Evolutionary conservation across 495 filamentous ascomycete species (phyloP).

Genomic region (Xylaria longipes): DNA sequence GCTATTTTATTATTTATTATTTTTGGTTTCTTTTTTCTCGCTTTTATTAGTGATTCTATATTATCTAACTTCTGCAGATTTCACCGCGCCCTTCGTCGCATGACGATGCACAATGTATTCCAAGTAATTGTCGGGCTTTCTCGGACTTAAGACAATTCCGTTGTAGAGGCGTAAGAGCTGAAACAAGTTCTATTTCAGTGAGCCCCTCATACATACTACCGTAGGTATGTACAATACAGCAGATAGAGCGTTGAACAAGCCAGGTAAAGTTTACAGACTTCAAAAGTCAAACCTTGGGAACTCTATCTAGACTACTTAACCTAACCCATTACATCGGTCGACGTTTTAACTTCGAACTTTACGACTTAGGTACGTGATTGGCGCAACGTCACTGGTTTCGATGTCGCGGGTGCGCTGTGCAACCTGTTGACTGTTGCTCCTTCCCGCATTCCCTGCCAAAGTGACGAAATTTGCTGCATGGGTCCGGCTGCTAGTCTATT

Average conservation of each 20-base stretch:
- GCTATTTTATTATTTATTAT: too few relatives aligned
- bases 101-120: background rate
- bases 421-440: background rate
- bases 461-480: slow-evolving; percentile 11
- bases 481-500: background rate
- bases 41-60: background rate
- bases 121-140: background rate
- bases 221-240: too few relatives aligned
- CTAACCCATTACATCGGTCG: background rate
- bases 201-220: background rate
- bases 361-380: background rate
- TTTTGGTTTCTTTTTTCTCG: background rate
- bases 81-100: background rate
- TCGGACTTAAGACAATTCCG: background rate
- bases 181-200: background rate
- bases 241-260: background rate
- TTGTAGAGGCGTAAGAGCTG: background rate
- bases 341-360: background rate
- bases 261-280: background rate
- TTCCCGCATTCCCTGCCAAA: slow-evolving; percentile 1
- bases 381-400: background rate
- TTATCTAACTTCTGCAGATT: background rate
- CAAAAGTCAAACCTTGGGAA: background rate
- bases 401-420: background rate
- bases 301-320: background rate